A percentile compares a stretch with the other conserved stretches of the same genome.
Conservation (phyloP, 108 stramenopile species). For the Craspedostauros australis region DNA sequence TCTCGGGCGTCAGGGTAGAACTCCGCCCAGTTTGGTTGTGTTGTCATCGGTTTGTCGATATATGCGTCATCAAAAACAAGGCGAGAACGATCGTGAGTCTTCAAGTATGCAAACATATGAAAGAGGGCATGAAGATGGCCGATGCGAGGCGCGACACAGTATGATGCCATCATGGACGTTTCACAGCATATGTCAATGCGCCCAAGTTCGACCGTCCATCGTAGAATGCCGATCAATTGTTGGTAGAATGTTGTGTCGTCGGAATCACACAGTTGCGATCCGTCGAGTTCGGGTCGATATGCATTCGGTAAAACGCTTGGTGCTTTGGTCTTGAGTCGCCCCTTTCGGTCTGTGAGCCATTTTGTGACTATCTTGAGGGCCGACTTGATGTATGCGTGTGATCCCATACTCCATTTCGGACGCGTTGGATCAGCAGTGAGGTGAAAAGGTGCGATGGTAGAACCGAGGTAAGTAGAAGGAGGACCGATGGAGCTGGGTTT, state of each 20-base stretch:
- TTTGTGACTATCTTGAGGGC: constrained; percentile 23
- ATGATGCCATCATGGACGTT: too few species aligned
- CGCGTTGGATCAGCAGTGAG: constrained; percentile 9
- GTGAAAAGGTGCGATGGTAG: not conserved
- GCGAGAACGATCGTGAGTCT: constrained; percentile 6
- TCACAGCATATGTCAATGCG: constrained; percentile 31
- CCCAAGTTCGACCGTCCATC: constrained; percentile 42
- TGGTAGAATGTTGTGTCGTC: constrained; percentile 1
- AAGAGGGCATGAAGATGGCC: constrained; percentile 28
- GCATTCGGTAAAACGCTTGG: constrained; percentile 14
- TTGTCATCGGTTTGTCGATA: too few species aligned
- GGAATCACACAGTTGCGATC: not conserved
- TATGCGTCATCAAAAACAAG: constrained; percentile 30
- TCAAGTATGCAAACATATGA: constrained; percentile 19
- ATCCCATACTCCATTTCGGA: constrained; percentile 18
- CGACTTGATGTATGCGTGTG: constrained; percentile 19
- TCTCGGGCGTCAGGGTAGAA: too few species aligned
- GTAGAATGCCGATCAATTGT: constrained; percentile 26
- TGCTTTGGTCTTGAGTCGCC: constrained; percentile 10
- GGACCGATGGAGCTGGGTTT: constrained; percentile 13
- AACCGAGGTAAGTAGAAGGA: constrained; percentile 31
- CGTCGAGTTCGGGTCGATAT: constrained; percentile 9
- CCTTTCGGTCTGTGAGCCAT: constrained; percentile 10
- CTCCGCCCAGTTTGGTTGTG: too few species aligned
- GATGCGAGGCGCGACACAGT: too few species aligned